These are phyloP conservation scores for Lentinula raphanica DNA, from an alignment of 768 basidiomycete genomes.

Conservation along the genomic window DNA sequence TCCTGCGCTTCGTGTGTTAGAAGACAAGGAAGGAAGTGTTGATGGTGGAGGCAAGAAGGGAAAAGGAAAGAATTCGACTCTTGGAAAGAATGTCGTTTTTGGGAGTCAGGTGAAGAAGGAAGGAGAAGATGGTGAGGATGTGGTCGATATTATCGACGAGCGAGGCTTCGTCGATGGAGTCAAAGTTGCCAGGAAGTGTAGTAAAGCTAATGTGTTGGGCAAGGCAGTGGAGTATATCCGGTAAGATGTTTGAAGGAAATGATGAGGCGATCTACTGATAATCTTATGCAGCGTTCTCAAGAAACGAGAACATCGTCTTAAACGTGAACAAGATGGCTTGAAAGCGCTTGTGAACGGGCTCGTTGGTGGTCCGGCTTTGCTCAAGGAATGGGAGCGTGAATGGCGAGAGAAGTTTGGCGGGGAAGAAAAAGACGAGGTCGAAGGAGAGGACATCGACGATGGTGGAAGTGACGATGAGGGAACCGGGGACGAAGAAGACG, in stretches of 20 bases:
- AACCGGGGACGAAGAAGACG: slow-evolving; percentile 46
- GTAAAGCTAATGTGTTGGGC: slow-evolving; percentile 85
- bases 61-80: slow-evolving; percentile 28
- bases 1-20: slow-evolving; percentile 76
- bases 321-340: slow-evolving; percentile 70
- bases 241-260: slow-evolving; percentile 26
- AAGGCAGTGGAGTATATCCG: slow-evolving; percentile 89
- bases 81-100: slow-evolving; percentile 16
- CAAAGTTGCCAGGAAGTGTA: slow-evolving; percentile 84
- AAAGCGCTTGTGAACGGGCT: slow-evolving; percentile 64
- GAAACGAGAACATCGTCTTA: slow-evolving; percentile 65
- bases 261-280: not conserved
- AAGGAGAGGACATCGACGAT: slow-evolving; percentile 42
- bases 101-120: slow-evolving; percentile 26
- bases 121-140: slow-evolving; percentile 26
- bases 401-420: slow-evolving; percentile 75
- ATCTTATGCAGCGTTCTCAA: slow-evolving; percentile 68
- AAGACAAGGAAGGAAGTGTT: slow-evolving; percentile 42
- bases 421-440: slow-evolving; percentile 65
- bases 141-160: slow-evolving; percentile 64
- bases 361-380: slow-evolving; percentile 66
- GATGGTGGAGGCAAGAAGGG: slow-evolving; percentile 38
- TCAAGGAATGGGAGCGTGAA: slow-evolving; percentile 71
- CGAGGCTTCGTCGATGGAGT: slow-evolving; percentile 91
- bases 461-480: slow-evolving; percentile 35